Evolutionary conservation across 805 yeast species (phyloP).

Genomic region (Monosporozyma yasuniensis): DNA sequence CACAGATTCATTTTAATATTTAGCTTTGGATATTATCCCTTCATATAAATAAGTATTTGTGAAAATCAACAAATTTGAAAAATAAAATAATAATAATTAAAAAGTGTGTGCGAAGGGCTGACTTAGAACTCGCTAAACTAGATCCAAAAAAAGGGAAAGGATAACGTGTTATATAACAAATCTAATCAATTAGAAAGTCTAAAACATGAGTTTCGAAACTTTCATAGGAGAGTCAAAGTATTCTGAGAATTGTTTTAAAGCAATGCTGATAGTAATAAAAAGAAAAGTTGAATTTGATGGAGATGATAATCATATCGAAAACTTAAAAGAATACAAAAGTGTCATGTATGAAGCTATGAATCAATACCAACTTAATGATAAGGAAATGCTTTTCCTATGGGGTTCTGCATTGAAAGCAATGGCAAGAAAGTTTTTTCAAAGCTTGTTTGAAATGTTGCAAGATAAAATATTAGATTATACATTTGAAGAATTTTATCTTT

Average conservation of each 20-base stretch:
- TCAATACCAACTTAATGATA: not conserved
- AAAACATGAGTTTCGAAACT: not conserved
- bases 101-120: no score
- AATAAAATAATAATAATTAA: not conserved
- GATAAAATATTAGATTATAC: not conserved
- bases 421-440: not conserved
- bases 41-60: not conserved
- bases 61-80: not conserved
- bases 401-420: not conserved
- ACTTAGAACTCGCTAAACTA: no score
- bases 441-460: not conserved
- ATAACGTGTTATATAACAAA: no score
- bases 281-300: not conserved
- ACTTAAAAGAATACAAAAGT: not conserved
- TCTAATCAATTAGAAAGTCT: no score
- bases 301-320: not conserved
- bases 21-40: not conserved
- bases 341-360: not conserved
- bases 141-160: no score
- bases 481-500: not conserved
- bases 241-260: not conserved
- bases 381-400: not conserved
- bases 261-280: not conserved
- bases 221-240: not conserved
- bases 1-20: not conserved